Conservation (phyloP, 768 basidiomycete genomes). For the Austroboletus eburneus region DNA sequence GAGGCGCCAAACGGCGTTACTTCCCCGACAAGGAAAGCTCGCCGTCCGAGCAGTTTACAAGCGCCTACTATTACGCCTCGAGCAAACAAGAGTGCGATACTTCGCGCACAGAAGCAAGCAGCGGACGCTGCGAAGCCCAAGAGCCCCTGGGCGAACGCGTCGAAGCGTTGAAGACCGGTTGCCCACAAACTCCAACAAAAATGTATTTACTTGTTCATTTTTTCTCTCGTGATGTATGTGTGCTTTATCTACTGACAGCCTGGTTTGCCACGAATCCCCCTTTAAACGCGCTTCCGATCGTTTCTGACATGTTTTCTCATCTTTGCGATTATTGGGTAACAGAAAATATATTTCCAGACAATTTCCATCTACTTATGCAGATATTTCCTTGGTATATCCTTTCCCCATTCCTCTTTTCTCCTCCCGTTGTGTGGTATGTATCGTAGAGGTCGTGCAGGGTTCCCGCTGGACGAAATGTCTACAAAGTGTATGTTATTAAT, state of each 20-base stretch:
- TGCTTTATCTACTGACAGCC: conserved; percentile 18
- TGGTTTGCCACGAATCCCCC: conserved; percentile 4
- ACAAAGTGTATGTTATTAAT: background rate
- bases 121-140: conserved; percentile 29
- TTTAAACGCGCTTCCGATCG: conserved; percentile 14
- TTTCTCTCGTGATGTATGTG: conserved; percentile 2
- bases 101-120: conserved; percentile 66
- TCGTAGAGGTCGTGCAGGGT: conserved; percentile 2
- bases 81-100: conserved; percentile 67
- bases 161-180: conserved; percentile 17
- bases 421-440: conserved; percentile 10
- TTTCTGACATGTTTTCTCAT: conserved; percentile 7
- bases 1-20: conserved; percentile 15
- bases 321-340: conserved; percentile 20
- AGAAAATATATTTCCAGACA: no score
- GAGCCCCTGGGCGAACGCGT: conserved; percentile 31
- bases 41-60: conserved; percentile 54
- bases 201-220: background rate
- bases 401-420: conserved; percentile 6
- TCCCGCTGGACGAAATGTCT: conserved; percentile 12
- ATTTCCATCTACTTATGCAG: no score
- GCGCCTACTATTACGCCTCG: conserved; percentile 64
- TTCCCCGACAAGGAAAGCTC: conserved; percentile 29
- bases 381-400: no score
- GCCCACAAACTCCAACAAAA: background rate